Base-by-base conservation (phyloP, 78 protist genomes). In the Dictyostelium firmibasis region DNA sequence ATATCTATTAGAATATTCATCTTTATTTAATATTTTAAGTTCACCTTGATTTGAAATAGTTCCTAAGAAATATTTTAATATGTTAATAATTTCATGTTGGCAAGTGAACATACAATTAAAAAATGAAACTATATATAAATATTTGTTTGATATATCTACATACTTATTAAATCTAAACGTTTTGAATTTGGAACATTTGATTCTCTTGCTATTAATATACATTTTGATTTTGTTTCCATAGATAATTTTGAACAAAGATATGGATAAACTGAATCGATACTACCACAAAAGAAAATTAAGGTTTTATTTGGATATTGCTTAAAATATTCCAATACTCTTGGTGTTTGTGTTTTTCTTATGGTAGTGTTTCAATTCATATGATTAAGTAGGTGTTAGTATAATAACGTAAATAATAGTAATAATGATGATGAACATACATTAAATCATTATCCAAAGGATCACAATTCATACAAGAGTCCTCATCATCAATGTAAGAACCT, bases 381-480 rank as follows among this genome's bases (percentile, higher is more conserved):
- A n/a, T n/a, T n/a, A n/a, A n/a, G n/a, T n/a, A n/a, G n/a, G n/a
- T n/a, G n/a, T n/a, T n/a, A n/a, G n/a, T n/a, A n/a, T n/a, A n/a
- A n/a, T n/a, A n/a, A n/a, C n/a, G 23, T 75, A n/a, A n/a, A n/a
- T n/a, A n/a, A n/a, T n/a, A n/a, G n/a, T n/a, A n/a, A n/a, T n/a
- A n/a, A n/a, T n/a, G 67, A 11, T 5, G 18, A 31, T 43, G 8
- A 0, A 11, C 89, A 36, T 84, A 67, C 91, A 84, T 47, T 75
- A 75, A 57, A 62, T 86, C 86, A 38, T 86, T 13, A 77, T 86
- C 92, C 36, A 60, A 77, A 13, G 92, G 92, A 62, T 86, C 29
- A 11, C 27, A 27, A 36, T 53, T 41, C 8, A 53, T 33, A 33
- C 29, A n/a, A 9, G 75, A 47, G 44, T 88, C 93, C 16, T 88